Evolutionary conservation across 306 rosid genomes (phyloP).

Genomic region (Echinosophora koreensis): DNA sequence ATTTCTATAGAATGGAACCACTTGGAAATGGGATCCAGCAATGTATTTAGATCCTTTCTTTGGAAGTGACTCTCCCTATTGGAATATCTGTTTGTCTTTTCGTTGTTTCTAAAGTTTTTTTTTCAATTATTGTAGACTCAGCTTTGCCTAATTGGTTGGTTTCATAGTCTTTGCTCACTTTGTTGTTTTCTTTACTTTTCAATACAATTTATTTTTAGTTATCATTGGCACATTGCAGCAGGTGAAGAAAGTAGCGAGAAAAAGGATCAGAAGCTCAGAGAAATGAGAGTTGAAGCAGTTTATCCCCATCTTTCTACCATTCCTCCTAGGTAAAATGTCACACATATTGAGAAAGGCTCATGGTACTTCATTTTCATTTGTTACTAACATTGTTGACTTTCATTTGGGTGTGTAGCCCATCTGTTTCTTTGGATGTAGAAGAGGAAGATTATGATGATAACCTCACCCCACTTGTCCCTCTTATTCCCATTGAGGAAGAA

Average conservation of each 20-base stretch:
- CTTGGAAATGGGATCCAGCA: too few relatives aligned
- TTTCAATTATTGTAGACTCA: background rate
- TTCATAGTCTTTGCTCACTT: slow-evolving; percentile 18
- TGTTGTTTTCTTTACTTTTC: slow-evolving; percentile 24
- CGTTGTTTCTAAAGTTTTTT: background rate
- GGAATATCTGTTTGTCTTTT: background rate
- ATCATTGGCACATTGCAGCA: slow-evolving; percentile 63
- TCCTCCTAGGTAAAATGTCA: slow-evolving; percentile 67
- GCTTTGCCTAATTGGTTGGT: slow-evolving; percentile 1
- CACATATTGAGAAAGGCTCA: slow-evolving; percentile 16
- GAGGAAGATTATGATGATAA: slow-evolving; percentile 60
- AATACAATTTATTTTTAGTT: slow-evolving; percentile 60
- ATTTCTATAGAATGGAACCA: too few relatives aligned
- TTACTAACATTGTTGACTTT: slow-evolving; percentile 40
- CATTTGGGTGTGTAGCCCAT: slow-evolving; percentile 58
- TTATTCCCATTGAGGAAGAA: slow-evolving; percentile 76
- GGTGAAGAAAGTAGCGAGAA: slow-evolving; percentile 80
- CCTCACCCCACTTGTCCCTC: slow-evolving; percentile 58
- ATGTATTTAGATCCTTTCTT: background rate
- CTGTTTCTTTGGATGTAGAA: slow-evolving; percentile 58
- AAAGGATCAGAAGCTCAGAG: slow-evolving; percentile 62
- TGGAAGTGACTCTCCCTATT: background rate
- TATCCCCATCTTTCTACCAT: slow-evolving; percentile 77
- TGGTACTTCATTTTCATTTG: background rate
- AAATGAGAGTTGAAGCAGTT: slow-evolving; percentile 72